Evolutionary conservation across 371 early-diverging fungal species (phyloP).

Genomic region (Apophysomyces variabilis): DNA sequence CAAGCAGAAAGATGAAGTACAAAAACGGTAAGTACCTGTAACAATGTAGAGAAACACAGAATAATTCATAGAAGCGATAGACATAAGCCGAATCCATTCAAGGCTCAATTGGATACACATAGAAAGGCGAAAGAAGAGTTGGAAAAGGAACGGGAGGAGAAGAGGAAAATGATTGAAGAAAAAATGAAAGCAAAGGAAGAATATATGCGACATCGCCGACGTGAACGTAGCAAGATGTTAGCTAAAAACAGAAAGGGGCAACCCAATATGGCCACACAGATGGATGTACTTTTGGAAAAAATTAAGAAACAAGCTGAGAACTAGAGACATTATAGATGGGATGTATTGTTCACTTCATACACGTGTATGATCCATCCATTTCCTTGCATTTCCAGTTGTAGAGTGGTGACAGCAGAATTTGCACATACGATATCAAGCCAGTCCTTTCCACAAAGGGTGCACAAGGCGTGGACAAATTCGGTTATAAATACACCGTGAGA

Average conservation of each 20-base stretch:
- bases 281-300: conserved; percentile 61
- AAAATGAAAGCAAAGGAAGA: conserved; percentile 52
- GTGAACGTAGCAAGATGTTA: conserved; percentile 59
- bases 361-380: conserved; percentile 4
- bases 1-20: background rate
- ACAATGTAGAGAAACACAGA: background rate
- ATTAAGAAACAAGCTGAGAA: conserved; percentile 45
- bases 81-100: conserved; percentile 67
- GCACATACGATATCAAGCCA: conserved; percentile 3
- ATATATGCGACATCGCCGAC: conserved; percentile 61
- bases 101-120: conserved; percentile 57
- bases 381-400: background rate
- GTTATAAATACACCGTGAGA: conserved; percentile 14
- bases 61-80: background rate
- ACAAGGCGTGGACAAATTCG: conserved; percentile 13
- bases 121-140: conserved; percentile 49
- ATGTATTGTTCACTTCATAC: conserved; percentile 7
- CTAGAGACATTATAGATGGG: background rate
- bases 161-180: conserved; percentile 38
- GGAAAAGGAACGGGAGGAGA: conserved; percentile 38
- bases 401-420: conserved; percentile 8
- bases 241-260: conserved; percentile 66
- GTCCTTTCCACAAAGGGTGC: background rate
- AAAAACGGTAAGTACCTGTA: background rate
- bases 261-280: conserved; percentile 68